Evolutionary conservation across 1,284 basidiomycete species (phyloP), one percentile per base, ranked within the genome.

Genomic region (Apiotrichum gracile): DNA sequence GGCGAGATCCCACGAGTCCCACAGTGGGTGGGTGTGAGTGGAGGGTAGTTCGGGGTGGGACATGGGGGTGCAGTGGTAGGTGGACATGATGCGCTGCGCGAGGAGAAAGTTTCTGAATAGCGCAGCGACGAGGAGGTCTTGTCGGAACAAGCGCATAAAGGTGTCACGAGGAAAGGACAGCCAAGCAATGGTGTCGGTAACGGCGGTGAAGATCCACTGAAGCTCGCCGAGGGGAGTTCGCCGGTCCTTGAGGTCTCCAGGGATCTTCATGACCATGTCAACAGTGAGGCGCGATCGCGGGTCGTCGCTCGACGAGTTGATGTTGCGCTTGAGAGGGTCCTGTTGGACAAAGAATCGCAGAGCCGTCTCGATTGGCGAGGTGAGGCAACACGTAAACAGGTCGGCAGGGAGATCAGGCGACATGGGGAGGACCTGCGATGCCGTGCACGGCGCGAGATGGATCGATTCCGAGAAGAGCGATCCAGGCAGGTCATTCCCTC

Each of bases 181-280:
- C 94, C 96, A 98, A 14, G 96, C 96, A 60, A 98, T 97, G 9
- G 94, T 97, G 75, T 98, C 94, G 17, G 94, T 98, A 60, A 98
- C 91, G 38, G 94, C 91, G 2, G 91, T 97, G 76, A 98, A 97
- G 64, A 98, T 97, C 94, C 96, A 98, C 74, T 97, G 97, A 26
- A 98, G 83, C 75, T 98, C 94, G 49, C 94, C 94, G 2, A 98
- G 80, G 1, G 94, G 94, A 4, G 96, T 97, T 24, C 92, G 82
- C 31, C 94, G 82, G 68, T 98, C 94, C 74, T 97, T 97, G 57
- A 98, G 81, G 66, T 97, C 91, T 5, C 96, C 94, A 0, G 94
- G 96, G 19, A 98, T 84, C 68, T 93, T 88, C 82, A 92, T 86
- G 35, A 96, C 88, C 85, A 93, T 90, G 66, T 97, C 92, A 29